These are phyloP conservation scores for Phyllosticta ampelicida DNA, from an alignment of 2,329 filamentous ascomycete species.

Conservation along the genomic window DNA sequence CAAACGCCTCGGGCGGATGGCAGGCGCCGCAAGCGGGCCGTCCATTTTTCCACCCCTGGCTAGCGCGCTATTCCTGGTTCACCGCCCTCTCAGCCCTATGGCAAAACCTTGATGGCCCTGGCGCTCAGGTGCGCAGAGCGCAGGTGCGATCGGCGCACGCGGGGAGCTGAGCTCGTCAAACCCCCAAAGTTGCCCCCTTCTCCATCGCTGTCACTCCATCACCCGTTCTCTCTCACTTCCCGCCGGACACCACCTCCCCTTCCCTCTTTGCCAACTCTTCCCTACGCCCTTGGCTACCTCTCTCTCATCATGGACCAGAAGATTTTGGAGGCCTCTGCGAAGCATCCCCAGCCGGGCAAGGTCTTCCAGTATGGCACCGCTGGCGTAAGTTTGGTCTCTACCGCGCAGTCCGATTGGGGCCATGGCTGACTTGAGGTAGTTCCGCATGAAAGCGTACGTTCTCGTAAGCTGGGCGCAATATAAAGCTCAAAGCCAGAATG, in stretches of 20 bases:
- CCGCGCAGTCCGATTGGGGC: slow-evolving; percentile 4
- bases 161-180: slow-evolving; percentile 6
- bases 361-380: slow-evolving; percentile 32
- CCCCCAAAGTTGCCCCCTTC: slow-evolving; percentile 6
- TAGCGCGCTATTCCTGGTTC: not conserved
- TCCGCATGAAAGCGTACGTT: slow-evolving; percentile 59
- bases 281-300: not conserved
- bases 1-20: not conserved
- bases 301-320: slow-evolving; percentile 13
- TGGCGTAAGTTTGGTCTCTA: slow-evolving; percentile 34
- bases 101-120: not conserved
- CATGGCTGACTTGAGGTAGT: slow-evolving; percentile 32
- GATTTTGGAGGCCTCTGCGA: slow-evolving; percentile 21
- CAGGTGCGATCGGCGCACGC: slow-evolving; percentile 3
- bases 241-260: not conserved
- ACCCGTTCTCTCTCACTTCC: not conserved
- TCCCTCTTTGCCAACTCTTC: not conserved
- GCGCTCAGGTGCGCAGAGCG: not conserved
- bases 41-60: slow-evolving; percentile 5
- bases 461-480: slow-evolving; percentile 12
- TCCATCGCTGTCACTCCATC: not conserved
- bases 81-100: slow-evolving; percentile 10
- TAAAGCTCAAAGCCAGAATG: slow-evolving; percentile 18
- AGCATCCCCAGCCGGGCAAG: slow-evolving; percentile 21
- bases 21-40: not conserved